A percentile compares a stretch with the other conserved stretches of the same genome.
Evolutionary conservation across 2,329 filamentous ascomycete species (phyloP).

Genomic region (Didymellaceae sp.): DNA sequence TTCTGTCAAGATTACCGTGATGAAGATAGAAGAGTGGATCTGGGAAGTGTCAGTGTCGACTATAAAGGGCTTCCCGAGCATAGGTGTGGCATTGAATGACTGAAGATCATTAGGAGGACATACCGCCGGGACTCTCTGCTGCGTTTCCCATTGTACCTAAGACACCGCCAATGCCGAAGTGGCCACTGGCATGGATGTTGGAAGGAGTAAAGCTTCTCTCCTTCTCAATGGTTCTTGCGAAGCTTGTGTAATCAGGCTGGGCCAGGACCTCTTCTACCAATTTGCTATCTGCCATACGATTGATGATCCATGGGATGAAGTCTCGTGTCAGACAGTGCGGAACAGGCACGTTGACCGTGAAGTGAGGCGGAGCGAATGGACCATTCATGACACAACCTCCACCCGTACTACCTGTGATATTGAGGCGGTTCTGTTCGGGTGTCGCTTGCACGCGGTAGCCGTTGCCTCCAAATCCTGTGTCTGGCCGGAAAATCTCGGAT

Average conservation of each 20-base stretch:
- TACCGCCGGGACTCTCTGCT: constrained; percentile 40
- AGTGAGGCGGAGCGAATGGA: constrained; percentile 34
- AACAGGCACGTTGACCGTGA: constrained; percentile 32
- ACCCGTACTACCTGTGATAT: constrained; percentile 36
- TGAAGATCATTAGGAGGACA: no score
- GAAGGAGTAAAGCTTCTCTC: constrained; percentile 27
- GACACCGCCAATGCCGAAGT: constrained; percentile 47
- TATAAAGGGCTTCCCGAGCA: no score
- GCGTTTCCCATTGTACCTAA: constrained; percentile 43
- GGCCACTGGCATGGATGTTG: constrained; percentile 46
- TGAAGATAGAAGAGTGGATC: constrained; percentile 50
- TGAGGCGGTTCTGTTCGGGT: constrained; percentile 32
- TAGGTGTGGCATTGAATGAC: no score
- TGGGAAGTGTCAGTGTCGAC: background rate
- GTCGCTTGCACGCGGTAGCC: constrained; percentile 34
- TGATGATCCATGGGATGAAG: constrained; percentile 36
- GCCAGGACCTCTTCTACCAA: constrained; percentile 31
- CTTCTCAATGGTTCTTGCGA: constrained; percentile 35
- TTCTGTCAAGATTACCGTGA: constrained; percentile 47
- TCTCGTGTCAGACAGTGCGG: constrained; percentile 42
- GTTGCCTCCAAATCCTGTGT: constrained; percentile 45
- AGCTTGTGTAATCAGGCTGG: constrained; percentile 36
- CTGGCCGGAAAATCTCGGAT: constrained; percentile 26
- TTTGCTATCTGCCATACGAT: constrained; percentile 26
- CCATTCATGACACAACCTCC: constrained; percentile 44